Evolutionary conservation across 108 stramenopile genomes (phyloP), one percentile per base, ranked within the genome.

Genomic region (Craspedostauros australis): DNA sequence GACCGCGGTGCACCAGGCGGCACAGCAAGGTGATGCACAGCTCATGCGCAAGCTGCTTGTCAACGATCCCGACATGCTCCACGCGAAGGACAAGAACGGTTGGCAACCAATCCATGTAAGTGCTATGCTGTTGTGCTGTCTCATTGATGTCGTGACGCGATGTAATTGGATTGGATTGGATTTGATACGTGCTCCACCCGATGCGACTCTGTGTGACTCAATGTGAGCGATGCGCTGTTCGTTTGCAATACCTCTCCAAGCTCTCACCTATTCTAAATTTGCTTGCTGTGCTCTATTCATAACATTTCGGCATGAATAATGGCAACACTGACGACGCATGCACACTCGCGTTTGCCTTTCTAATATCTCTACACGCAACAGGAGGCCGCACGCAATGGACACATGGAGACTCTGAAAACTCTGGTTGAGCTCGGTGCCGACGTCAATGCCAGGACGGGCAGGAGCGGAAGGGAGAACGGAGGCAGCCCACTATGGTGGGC

Each of bases 1-100:
- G 12, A 81, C 82, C 15, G 56, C 64, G 7, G 73, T 79, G 4
- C 90, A 91, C 50, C 15, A 24, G 0, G 56, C 66, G 1, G 80
- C 80, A 0, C 25, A 27, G 3, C 4, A 23, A 0, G 76, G 70
- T 1, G 20, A 69, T 20, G 8, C 51, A 0, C 66, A 63, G 15
- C 47, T 43, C n/a, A 18, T 82, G n/a, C 16, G 16, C 4, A 18
- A 15, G 16, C 12, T 51, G 6, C 46, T 74, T 3, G 53, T 68
- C 15, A 39, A 45, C 2, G 54, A 77, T 12, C 31, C 50, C 19
- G 38, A 64, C 9, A 22, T 40, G n/a, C 54, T 80, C 46, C 54
- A 80, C 27, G 41, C 29, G 4, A 36, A 53, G 16, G 79, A 81
- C 43, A 18, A 23, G 18, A 82, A 82, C 55, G 64, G 62, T 20